phyloP scores from a whole-genome alignment of 345 rosid genomes.

The Syzygium jambos region DNA sequence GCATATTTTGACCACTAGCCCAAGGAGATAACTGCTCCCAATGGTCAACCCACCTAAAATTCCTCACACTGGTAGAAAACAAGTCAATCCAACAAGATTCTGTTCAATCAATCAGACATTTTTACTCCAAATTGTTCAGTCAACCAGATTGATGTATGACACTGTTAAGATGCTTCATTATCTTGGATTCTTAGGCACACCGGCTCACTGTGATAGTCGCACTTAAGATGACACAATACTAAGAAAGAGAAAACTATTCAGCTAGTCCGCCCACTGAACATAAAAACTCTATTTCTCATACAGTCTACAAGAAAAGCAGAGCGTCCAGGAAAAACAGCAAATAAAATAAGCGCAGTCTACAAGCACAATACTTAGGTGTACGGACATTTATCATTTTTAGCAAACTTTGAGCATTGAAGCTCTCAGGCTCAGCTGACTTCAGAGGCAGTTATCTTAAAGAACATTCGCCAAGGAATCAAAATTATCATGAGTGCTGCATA shows the following conservation, averaged over 20 bases:
- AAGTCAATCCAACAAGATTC: background rate
- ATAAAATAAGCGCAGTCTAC: background rate
- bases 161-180: background rate
- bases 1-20: background rate
- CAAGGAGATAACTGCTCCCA: background rate
- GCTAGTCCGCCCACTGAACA: background rate
- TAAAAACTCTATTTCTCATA: background rate
- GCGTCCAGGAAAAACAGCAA: background rate
- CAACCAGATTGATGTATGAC: background rate
- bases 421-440: background rate
- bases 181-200: background rate
- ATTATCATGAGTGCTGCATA: background rate
- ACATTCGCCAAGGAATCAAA: background rate
- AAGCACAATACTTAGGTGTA: background rate
- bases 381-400: background rate
- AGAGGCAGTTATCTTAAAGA: background rate
- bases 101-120: background rate
- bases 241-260: background rate
- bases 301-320: background rate
- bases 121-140: background rate
- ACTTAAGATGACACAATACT: background rate
- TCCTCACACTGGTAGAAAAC: background rate
- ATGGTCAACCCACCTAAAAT: background rate
- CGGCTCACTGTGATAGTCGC: background rate
- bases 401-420: background rate